These are phyloP conservation scores for Pseudopyrenochaeta lycopersici DNA, from an alignment of 2,329 filamentous ascomycete species.

Conservation along the genomic window DNA sequence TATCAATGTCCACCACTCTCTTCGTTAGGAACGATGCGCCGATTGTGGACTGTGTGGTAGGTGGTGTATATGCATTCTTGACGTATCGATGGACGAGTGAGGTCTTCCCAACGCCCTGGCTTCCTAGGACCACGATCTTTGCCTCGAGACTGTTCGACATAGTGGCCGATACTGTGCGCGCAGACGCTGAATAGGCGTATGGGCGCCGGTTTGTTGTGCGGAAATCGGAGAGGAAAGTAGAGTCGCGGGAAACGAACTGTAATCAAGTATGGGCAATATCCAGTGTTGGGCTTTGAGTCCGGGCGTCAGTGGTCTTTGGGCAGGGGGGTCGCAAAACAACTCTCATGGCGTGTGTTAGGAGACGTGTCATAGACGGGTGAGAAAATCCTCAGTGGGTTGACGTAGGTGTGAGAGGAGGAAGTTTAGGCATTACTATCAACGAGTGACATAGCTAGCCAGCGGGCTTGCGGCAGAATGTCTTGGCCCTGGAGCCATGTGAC, in stretches of 20 bases:
- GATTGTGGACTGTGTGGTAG: constrained; percentile 58
- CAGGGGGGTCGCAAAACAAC: constrained; percentile 31
- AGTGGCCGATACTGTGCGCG: not conserved
- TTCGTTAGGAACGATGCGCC: constrained; percentile 69
- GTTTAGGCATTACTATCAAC: constrained; percentile 8
- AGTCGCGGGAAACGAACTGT: not conserved
- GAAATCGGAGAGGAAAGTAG: constrained; percentile 11
- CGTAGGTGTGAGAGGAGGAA: constrained; percentile 9
- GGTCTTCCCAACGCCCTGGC: constrained; percentile 82
- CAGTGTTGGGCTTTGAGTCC: constrained; percentile 14
- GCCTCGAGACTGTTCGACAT: constrained; percentile 71
- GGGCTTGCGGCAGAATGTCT: constrained; percentile 37
- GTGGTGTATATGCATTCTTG: constrained; percentile 74
- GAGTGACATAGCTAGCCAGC: constrained; percentile 31
- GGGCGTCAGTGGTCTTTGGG: constrained; percentile 5
- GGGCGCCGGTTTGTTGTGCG: not conserved
- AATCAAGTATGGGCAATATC: constrained; percentile 17
- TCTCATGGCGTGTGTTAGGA: constrained; percentile 40
- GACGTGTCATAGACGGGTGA: constrained; percentile 13
- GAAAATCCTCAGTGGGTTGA: constrained; percentile 21
- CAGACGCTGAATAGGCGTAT: not conserved
- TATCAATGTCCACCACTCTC: constrained; percentile 77
- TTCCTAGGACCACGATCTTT: constrained; percentile 82
- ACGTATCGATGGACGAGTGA: constrained; percentile 80
- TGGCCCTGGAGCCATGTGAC: constrained; percentile 43